These are phyloP conservation scores for Ilyonectria robusta DNA, from an alignment of 2,329 filamentous ascomycete species.

Conservation along the genomic window DNA sequence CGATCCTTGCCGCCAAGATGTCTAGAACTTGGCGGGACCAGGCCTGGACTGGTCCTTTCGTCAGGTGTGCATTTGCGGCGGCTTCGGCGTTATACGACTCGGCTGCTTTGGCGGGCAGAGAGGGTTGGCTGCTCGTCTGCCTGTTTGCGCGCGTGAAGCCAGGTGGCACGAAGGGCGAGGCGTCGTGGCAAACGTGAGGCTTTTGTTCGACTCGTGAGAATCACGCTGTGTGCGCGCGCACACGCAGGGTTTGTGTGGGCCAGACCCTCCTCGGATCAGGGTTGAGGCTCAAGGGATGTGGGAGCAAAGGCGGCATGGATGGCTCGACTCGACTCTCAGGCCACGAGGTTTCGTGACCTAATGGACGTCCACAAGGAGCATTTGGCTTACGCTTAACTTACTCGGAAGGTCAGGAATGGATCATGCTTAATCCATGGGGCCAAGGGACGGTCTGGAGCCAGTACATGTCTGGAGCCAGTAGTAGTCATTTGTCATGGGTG, in stretches of 20 bases:
- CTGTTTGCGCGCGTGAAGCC: too few species aligned
- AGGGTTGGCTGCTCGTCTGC: neutral
- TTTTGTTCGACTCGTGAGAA: too few species aligned
- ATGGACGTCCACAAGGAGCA: constrained; percentile 28
- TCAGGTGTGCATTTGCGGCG: constrained; percentile 34
- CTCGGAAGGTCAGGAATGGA: constrained; percentile 17
- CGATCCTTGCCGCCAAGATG: constrained; percentile 38
- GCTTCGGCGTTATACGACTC: constrained; percentile 25
- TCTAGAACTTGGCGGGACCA: constrained; percentile 33
- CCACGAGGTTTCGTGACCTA: constrained; percentile 23
- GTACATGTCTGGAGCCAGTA: constrained; percentile 9
- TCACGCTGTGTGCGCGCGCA: too few species aligned
- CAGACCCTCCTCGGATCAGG: neutral
- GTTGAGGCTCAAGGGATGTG: constrained; percentile 35
- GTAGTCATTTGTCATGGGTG: constrained; percentile 44
- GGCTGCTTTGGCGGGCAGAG: neutral
- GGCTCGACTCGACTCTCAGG: constrained; percentile 4
- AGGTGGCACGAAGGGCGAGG: neutral
- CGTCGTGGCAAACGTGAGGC: neutral
- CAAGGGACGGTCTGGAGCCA: neutral
- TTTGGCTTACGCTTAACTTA: constrained; percentile 35
- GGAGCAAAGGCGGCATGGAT: constrained; percentile 1
- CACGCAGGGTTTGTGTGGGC: too few species aligned
- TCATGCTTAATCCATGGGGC: constrained; percentile 26
- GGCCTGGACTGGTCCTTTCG: constrained; percentile 41